Evolutionary conservation across 495 filamentous ascomycete species (phyloP).

Genomic region (Podospora sp.): DNA sequence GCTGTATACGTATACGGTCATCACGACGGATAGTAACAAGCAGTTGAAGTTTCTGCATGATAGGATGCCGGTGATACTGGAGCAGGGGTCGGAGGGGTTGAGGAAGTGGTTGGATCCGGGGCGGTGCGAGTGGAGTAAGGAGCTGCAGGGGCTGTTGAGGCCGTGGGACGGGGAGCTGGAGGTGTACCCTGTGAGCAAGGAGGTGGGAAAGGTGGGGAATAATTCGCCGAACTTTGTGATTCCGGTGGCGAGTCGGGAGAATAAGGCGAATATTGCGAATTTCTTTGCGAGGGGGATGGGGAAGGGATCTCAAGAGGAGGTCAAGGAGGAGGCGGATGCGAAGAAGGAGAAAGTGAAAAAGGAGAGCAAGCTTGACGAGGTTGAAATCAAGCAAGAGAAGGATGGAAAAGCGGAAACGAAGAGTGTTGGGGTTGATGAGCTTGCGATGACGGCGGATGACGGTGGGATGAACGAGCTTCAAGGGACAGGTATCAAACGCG

Average conservation of each 20-base stretch:
- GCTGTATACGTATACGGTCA: slow-evolving; percentile 77
- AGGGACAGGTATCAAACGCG: slow-evolving; percentile 57
- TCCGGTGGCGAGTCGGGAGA: slow-evolving; percentile 77
- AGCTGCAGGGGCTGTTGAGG: slow-evolving; percentile 73
- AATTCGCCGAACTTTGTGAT: slow-evolving; percentile 81
- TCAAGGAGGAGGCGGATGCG: too few relatives aligned
- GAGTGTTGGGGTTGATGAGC: slow-evolving; percentile 28
- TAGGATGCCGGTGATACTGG: slow-evolving; percentile 92
- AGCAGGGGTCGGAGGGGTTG: slow-evolving; percentile 71
- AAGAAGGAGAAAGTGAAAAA: slow-evolving; percentile 38
- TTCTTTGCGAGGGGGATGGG: slow-evolving; percentile 66
- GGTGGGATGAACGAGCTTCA: slow-evolving; percentile 1
- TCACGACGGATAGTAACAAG: slow-evolving; percentile 82
- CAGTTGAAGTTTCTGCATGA: slow-evolving; percentile 86
- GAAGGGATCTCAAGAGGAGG: slow-evolving; percentile 45
- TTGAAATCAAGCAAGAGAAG: slow-evolving; percentile 32
- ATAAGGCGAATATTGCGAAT: slow-evolving; percentile 89
- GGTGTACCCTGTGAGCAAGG: slow-evolving; percentile 80
- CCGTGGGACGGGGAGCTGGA: slow-evolving; percentile 82
- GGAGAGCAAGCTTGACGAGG: slow-evolving; percentile 26
- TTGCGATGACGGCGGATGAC: slow-evolving; percentile 17
- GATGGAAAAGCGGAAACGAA: slow-evolving; percentile 44
- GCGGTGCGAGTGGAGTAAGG: slow-evolving; percentile 70
- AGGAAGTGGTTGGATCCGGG: slow-evolving; percentile 78
- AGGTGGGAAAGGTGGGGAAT: slow-evolving; percentile 96